Percentiles rank a stretch among this genome's conserved stretches.
phyloP scores from a whole-genome alignment of 2,329 filamentous ascomycete genomes.

The Allantophomopsis cytisporea region DNA sequence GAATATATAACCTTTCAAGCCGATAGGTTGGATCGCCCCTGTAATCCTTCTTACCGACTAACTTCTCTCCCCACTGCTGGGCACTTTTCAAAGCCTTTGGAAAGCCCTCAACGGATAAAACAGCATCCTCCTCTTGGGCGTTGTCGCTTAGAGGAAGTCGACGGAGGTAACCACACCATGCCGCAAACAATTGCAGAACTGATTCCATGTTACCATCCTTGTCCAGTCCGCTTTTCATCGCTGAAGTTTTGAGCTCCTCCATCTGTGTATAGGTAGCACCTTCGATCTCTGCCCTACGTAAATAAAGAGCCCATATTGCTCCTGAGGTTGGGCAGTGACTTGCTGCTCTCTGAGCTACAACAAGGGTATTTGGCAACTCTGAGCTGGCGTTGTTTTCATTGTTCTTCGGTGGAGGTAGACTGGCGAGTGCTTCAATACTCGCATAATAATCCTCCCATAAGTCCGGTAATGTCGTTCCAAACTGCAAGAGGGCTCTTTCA shows the following conservation, averaged over 20 bases:
- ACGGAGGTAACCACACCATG: conserved; percentile 90
- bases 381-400: conserved; percentile 18
- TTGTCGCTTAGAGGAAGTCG: conserved; percentile 66
- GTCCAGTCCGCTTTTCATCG: conserved; percentile 77
- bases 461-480: conserved; percentile 53
- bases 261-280: conserved; percentile 66
- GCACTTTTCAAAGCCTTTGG: conserved; percentile 78
- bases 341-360: conserved; percentile 69
- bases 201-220: conserved; percentile 68
- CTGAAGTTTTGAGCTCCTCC: conserved; percentile 81
- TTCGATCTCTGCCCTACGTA: conserved; percentile 72
- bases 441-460: conserved; percentile 65
- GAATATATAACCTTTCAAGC: conserved; percentile 82
- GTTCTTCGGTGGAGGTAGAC: conserved; percentile 8
- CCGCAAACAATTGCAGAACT: conserved; percentile 79
- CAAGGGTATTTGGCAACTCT: conserved; percentile 38
- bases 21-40: conserved; percentile 81
- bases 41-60: conserved; percentile 60
- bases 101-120: conserved; percentile 83
- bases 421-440: conserved; percentile 47
- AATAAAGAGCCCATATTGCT: conserved; percentile 77
- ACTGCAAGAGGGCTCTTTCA: conserved; percentile 61
- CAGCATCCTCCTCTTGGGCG: conserved; percentile 68
- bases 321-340: conserved; percentile 91
- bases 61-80: conserved; percentile 56